Conservation (phyloP, 495 filamentous ascomycete species). For the Hypoxylon intermedium region DNA sequence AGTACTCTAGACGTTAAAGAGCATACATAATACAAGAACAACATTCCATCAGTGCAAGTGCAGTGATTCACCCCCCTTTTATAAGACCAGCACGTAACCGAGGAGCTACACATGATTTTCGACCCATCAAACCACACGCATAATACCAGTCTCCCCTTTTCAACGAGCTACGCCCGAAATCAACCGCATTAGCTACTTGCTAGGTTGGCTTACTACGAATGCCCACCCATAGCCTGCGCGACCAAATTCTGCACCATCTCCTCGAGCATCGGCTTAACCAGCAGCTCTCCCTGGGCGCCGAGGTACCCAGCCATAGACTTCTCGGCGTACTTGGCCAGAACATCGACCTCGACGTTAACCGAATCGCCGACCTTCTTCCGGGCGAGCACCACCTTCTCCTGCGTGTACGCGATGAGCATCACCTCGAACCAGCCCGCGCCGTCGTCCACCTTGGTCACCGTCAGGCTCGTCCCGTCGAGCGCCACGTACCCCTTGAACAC, state of each 20-base stretch:
- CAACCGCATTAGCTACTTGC: too few species aligned
- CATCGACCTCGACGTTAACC: slow-evolving; percentile 98
- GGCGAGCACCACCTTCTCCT: slow-evolving; percentile 87
- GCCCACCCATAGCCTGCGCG: slow-evolving; percentile 67
- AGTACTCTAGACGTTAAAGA: too few species aligned
- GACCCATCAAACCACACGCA: too few species aligned
- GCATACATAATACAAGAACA: too few species aligned
- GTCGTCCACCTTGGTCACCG: slow-evolving; percentile 82
- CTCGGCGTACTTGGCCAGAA: slow-evolving; percentile 98
- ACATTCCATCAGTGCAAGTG: too few species aligned
- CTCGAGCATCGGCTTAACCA: slow-evolving; percentile 70
- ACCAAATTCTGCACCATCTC: slow-evolving; percentile 83
- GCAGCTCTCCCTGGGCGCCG: slow-evolving; percentile 58
- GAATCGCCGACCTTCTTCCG: slow-evolving; percentile 80
- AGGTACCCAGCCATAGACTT: slow-evolving; percentile 84
- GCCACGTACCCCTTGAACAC: slow-evolving; percentile 97
- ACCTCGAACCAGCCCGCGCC: slow-evolving; percentile 90
- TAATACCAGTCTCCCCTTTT: neutral
- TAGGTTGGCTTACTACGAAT: neutral
- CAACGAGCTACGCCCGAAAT: too few species aligned
- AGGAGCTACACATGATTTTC: too few species aligned
- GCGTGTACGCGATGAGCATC: slow-evolving; percentile 98
- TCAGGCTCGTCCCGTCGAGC: slow-evolving; percentile 95
- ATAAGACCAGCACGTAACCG: too few species aligned
- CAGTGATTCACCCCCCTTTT: too few species aligned